Percentiles rank a stretch among this genome's conserved stretches.
These are phyloP conservation scores for Scheffersomyces stambukii DNA, from an alignment of 1,139 yeast genomes.

Conservation along the genomic window DNA sequence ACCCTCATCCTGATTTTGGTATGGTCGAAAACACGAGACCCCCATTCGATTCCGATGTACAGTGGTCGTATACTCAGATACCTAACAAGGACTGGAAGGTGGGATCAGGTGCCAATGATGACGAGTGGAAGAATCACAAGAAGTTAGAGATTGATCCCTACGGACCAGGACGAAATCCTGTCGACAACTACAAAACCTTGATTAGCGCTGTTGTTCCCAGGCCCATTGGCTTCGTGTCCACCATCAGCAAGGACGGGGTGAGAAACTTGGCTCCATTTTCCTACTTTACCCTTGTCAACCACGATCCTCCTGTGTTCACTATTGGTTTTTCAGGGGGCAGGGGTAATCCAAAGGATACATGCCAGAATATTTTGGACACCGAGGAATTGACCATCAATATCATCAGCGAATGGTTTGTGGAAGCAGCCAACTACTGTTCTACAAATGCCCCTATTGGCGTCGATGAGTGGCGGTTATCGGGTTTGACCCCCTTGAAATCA, in stretches of 20 bases:
- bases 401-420: conserved; percentile 61
- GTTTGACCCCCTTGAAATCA: conserved; percentile 48
- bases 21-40: conserved; percentile 21
- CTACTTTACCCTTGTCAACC: conserved; percentile 44
- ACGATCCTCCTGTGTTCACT: conserved; percentile 58
- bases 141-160: conserved; percentile 50
- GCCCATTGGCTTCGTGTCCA: conserved; percentile 56
- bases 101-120: conserved; percentile 47
- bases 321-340: conserved; percentile 43
- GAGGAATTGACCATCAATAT: conserved; percentile 56
- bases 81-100: conserved; percentile 39
- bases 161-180: conserved; percentile 34
- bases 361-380: conserved; percentile 45
- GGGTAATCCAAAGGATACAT: conserved; percentile 46
- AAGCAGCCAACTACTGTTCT: conserved; percentile 56
- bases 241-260: conserved; percentile 39
- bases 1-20: conserved; percentile 23
- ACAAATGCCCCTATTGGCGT: conserved; percentile 45
- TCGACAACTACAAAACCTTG: conserved; percentile 48
- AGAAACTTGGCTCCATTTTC: conserved; percentile 58
- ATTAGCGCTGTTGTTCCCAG: conserved; percentile 53
- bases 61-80: conserved; percentile 19
- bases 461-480: conserved; percentile 54
- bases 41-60: conserved; percentile 15
- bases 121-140: conserved; percentile 39